Evolutionary conservation across 139 green algal genomes (phyloP), one percentile per base, ranked within the genome.

Genomic region (Spirogloea muscicola): DNA sequence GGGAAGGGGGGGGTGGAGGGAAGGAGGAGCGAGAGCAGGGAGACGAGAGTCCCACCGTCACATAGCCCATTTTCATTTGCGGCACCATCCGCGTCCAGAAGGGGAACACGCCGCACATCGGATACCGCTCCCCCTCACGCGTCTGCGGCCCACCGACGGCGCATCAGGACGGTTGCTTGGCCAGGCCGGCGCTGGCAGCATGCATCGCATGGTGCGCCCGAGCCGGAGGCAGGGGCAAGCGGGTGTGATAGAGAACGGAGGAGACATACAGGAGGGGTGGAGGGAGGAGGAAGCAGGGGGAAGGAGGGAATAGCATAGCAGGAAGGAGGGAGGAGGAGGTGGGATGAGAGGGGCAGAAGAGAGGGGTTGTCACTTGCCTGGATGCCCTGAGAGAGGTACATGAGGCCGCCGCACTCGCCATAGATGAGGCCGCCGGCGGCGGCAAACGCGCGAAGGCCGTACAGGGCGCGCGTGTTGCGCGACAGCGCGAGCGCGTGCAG

Each of bases 381-480:
- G 5, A 95, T 61, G 31, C 65, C 82, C 78, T 86, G 79, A 0
- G 85, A 88, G n/a, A 97, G 79, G 79, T 93, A 96, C 70, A 96
- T 83, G 21, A 97, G 82, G 4, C 90, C 93, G 2, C 85, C 93
- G 34, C 88, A 93, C 85, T 97, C 93, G 0, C 84, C 93, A 62
- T 96, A 91, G 40, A 97, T 79, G 7, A 97, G 79, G 9, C 93
- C 93, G 6, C 93, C 93, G 9, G 84, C 86, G 5, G 77, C 74
- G 4, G 86, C 89, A 88, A 97, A 97, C 0, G 88, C 90, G 9
- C 74, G 76, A 3, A 86, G 55, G 10, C 70, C 82, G 34, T 69
- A 77, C 18, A 79, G 55, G 68, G 79, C 60, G 27, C 52, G 46
- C 13, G 43, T 39, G 74, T 97, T 97, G 3, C 60, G 64, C 1